Evolutionary conservation across 352 stramenopile genomes (phyloP), one percentile per base, ranked within the genome.

Genomic region (Phytophthora brassicae): DNA sequence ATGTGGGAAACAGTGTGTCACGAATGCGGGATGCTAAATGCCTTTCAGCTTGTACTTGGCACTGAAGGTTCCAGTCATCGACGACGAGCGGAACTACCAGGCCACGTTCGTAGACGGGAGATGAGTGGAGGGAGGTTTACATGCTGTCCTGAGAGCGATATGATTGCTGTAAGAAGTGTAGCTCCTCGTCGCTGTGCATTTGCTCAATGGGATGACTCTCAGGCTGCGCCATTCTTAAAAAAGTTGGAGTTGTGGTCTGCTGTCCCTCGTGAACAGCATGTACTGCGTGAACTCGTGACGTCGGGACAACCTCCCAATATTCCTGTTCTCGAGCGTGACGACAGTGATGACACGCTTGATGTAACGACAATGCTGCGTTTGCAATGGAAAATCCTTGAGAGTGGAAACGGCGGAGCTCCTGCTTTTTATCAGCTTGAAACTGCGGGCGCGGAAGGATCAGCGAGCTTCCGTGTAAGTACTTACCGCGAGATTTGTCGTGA

Each of bases 1-100:
- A 89, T 93, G 72, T 97, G 90, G 89, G 86, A 96, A 59, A 96
- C 90, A 0, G 91, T 95, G 3, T 97, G 90, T 60, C 88, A 93
- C 53, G 85, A 92, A 48, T 97, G 88, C 36, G 89, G 89, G 16
- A 97, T 97, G 87, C 64, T 94, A 20, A 94, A 95, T 43, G 90
- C 86, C 26, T 97, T 95, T 55, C 81, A 95, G 42, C 71, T 97
- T 11, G 77, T 92, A 6, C 60, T 92, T 9, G 69, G 79, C 5
- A 85, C 72, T 0, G 77, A 80, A 29, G 67, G 69, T 45, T 55
- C 56, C 7, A 66, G 51, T 64, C 60, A 62, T 46, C 80, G 84
- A 20, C 78, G 86, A 56, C 79, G 85, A 8, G 71, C 83, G 4
- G 85, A 94, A 58, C 52, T 92, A 3, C 85, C 85, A 14, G 85